Evolutionary conservation across 2,329 filamentous ascomycete genomes (phyloP), one percentile per base, ranked within the genome.

Genomic region (Furcasterigmium sp.): DNA sequence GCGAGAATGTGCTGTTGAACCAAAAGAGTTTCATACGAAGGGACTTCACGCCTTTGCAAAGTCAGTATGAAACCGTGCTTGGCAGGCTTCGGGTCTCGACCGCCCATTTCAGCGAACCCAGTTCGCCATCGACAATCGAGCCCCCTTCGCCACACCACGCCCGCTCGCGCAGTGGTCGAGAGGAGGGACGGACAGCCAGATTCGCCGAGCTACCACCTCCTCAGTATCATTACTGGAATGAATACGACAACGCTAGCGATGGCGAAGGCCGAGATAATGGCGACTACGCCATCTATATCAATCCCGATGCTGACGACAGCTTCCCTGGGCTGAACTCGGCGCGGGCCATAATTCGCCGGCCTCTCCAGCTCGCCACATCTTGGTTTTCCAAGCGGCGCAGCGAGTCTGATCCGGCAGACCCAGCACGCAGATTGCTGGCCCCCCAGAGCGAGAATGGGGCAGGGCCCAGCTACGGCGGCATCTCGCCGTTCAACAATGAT

Each of bases 211-310:
- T 37, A 3, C 28, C 62, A 3, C 56, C 60, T 9, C 53, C 60
- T 8, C 58, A 60, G 40, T 54, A 64, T 14, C 68, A 70, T 37
- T 93, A 91, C 58, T 94, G 88, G 87, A 91, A 87, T 61, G 88
- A 94, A 60, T 93, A 91, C 60, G 88, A 94, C 52, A 68, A 91
- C 57, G 86, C 85, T 8, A 89, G 87, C 58, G 85, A 90, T 43
- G 68, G 64, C 3, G 76, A 73, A 39, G 80, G 75, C 3, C 65
- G 73, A 13, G 73, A 80, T 35, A 75, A 78, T 23, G 29, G 20
- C 14, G 39, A 41, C 5, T 93, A 89, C 60, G 75, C 80, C 36
- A 82, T 93, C 51, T 89, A 87, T 54, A 70, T 91, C 46, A 76
- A 91, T 56, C 86, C 87, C 0, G 75, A 87, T 51, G 77, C 77